Evolutionary conservation across 148 eudicot species (phyloP).

Genomic region (Heliamphora exappendiculata): DNA sequence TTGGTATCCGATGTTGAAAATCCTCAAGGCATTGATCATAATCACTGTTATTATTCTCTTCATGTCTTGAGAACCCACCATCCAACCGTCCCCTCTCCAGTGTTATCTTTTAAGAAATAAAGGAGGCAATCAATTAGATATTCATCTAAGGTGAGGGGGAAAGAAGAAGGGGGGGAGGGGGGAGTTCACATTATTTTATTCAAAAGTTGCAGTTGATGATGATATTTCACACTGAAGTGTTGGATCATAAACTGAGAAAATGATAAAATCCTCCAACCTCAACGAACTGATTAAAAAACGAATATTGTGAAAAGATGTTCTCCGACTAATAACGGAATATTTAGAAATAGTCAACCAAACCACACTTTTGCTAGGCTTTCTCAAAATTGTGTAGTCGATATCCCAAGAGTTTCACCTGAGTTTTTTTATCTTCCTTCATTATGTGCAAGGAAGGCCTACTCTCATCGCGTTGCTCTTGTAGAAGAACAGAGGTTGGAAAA

Average conservation of each 20-base stretch:
- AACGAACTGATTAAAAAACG: background rate
- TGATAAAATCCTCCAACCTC: background rate
- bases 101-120: constrained; percentile 27
- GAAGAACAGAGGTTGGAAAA: constrained; percentile 54
- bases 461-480: constrained; percentile 60
- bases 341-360: background rate
- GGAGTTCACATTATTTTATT: too few relatives aligned
- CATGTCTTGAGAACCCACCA: constrained; percentile 20
- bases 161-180: background rate
- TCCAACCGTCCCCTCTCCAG: constrained; percentile 34
- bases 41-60: constrained; percentile 23
- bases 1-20: constrained; percentile 42
- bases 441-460: constrained; percentile 35
- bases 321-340: background rate
- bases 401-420: constrained; percentile 44
- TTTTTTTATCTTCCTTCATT: constrained; percentile 36
- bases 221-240: background rate
- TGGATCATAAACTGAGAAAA: background rate
- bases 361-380: background rate
- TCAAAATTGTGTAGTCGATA: background rate
- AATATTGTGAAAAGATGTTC: background rate
- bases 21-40: constrained; percentile 37
- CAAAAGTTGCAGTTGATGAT: background rate
- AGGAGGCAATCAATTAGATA: background rate
- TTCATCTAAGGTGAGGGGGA: background rate